Evolutionary conservation across 768 basidiomycete species (phyloP).

Genomic region (Tricholoma sp.): DNA sequence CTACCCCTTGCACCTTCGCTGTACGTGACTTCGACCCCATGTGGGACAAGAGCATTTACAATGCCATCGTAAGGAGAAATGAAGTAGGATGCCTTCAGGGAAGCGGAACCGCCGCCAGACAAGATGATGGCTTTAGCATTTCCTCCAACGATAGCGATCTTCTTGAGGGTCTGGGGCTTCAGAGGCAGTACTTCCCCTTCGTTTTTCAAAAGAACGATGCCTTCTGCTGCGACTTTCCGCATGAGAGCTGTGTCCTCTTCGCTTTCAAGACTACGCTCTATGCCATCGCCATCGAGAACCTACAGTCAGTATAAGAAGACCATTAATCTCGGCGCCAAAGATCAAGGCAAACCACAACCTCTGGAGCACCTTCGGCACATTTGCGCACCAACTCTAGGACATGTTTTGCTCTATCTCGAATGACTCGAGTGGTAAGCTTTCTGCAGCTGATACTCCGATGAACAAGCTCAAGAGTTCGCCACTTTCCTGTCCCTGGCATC

Average conservation of each 20-base stretch:
- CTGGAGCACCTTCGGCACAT: conserved; percentile 60
- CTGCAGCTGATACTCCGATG: conserved; percentile 53
- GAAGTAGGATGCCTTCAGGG: conserved; percentile 71
- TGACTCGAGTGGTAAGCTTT: conserved; percentile 58
- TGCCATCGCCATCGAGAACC: conserved; percentile 68
- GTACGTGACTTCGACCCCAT: conserved; percentile 52
- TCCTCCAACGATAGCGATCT: conserved; percentile 71
- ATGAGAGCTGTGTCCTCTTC: conserved; percentile 59
- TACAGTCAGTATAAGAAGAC: conserved; percentile 15
- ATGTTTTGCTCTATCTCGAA: conserved; percentile 62
- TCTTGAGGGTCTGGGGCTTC: conserved; percentile 44
- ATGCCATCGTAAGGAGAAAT: conserved; percentile 77
- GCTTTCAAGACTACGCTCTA: conserved; percentile 58
- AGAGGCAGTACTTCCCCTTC: conserved; percentile 51
- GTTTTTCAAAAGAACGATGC: conserved; percentile 77
- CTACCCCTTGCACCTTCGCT: conserved; percentile 66
- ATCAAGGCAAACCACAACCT: conserved; percentile 32
- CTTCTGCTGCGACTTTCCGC: conserved; percentile 60
- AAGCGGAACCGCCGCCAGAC: conserved; percentile 71
- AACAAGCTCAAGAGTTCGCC: conserved; percentile 65
- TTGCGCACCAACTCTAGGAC: conserved; percentile 69
- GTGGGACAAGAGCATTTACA: conserved; percentile 45
- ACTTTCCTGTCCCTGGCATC: conserved; percentile 75
- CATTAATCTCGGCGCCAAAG: background rate
- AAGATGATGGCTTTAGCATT: conserved; percentile 61